These are phyloP conservation scores for Tausonia pullulans DNA, from an alignment of 1,284 basidiomycete genomes.

Conservation along the genomic window DNA sequence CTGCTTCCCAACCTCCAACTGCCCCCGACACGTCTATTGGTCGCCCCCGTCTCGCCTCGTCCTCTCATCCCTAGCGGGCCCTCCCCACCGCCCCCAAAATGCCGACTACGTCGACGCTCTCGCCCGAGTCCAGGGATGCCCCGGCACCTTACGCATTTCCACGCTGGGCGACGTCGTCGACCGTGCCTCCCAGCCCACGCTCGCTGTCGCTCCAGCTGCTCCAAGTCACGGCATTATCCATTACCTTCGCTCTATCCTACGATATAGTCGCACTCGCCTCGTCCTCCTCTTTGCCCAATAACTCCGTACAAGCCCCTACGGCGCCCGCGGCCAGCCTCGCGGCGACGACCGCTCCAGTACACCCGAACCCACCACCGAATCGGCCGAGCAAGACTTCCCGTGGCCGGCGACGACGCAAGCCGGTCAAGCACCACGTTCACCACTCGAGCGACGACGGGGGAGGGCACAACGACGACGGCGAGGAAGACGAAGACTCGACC, in stretches of 20 bases:
- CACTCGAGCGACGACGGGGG: background rate
- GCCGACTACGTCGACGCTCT: too few relatives aligned
- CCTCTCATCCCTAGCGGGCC: too few relatives aligned
- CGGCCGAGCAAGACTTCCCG: background rate
- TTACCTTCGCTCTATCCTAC: constrained; percentile 57
- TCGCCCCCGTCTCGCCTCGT: too few relatives aligned
- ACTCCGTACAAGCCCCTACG: background rate
- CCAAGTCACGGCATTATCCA: constrained; percentile 69
- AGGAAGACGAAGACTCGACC: constrained; percentile 32
- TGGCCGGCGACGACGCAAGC: background rate
- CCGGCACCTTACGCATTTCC: too few relatives aligned
- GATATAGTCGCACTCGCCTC: background rate
- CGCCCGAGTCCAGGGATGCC: too few relatives aligned
- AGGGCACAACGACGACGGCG: constrained; percentile 31
- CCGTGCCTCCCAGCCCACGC: constrained; percentile 49
- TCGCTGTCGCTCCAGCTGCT: constrained; percentile 53
- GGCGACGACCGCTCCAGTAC: background rate
- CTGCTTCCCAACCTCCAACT: too few relatives aligned
- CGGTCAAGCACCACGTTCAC: background rate
- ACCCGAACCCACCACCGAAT: background rate
- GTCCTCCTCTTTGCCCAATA: background rate
- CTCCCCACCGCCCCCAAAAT: too few relatives aligned
- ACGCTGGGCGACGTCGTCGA: too few relatives aligned
- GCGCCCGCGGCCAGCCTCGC: background rate
- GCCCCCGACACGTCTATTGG: too few relatives aligned